Base-by-base conservation (phyloP, 345 rosid genomes). In the Hirschfeldia incana region DNA sequence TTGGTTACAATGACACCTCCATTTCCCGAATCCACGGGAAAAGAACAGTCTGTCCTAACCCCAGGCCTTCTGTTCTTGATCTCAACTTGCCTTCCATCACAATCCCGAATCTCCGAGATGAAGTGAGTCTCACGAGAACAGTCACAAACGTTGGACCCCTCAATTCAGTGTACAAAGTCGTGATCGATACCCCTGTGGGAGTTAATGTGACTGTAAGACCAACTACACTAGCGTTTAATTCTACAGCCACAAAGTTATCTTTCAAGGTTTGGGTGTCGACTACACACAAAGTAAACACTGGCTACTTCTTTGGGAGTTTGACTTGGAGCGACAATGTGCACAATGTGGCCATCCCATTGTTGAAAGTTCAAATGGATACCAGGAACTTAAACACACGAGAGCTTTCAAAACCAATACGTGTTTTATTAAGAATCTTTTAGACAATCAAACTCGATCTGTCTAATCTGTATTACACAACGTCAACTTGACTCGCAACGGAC, bases 71-170 rank as follows among this genome's bases (percentile, higher is more conserved):
- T 0, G 37, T 78, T 21, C 67, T 76, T 4, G 83, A 85, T 27
- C 67, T 89, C 15, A 87, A 89, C 79, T 77, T 84, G 59, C 59
- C 59, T 53, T 53, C 59, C 59, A 53, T 53, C 59, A 62, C 87
- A 30, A 81, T 64, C 69, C 85, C 76, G 53, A 26, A 69, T 6
- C 79, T 66, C 12, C 44, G 16, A 68, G 75, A 70, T 17, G 72
- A 65, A 53, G 63, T 26, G 3, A 60, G 64, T 55, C 62, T 72
- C 29, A 78, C 79, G 2, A 77, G 92, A 76, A 85, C 78, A 0
- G 76, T 89, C 4, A 89, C 83, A n/a, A 87, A 87, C 46, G 86
- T 82, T 17, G 89, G 91, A 26, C 69, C 79, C 1, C n/a, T 71
- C 17, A 46, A 60, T 16, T 86, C 87, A 5, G 21, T 62, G 2